A percentile compares a stretch with the other conserved stretches of the same genome.
Conservation (phyloP, 805 yeast species). For the Candida vartiovaarae region DNA sequence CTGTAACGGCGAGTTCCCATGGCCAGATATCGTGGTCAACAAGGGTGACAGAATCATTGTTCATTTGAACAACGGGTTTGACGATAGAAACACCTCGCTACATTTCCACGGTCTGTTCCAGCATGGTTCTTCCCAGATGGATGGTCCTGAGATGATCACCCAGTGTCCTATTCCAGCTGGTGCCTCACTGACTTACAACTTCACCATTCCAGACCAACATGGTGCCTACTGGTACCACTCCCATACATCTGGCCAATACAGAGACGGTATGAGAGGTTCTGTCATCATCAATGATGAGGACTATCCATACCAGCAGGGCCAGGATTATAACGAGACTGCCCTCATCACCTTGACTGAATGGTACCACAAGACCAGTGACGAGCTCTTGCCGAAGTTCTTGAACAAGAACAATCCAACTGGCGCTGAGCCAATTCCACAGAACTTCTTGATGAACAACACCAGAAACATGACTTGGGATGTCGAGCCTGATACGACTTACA, state of each 20-base stretch:
- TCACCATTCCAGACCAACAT: slow-evolving; percentile 71
- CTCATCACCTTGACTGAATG: slow-evolving; percentile 71
- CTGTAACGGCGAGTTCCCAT: slow-evolving; percentile 57
- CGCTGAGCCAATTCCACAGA: slow-evolving; percentile 94
- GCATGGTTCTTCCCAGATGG: slow-evolving; percentile 70
- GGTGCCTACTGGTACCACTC: slow-evolving; percentile 99
- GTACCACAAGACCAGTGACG: slow-evolving; percentile 62
- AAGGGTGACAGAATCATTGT: slow-evolving; percentile 75
- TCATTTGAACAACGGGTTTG: slow-evolving; percentile 68
- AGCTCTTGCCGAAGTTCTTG: slow-evolving; percentile 49
- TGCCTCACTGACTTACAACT: slow-evolving; percentile 70
- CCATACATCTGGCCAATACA: slow-evolving; percentile 83
- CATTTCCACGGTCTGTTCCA: slow-evolving; percentile 88
- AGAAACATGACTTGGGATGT: slow-evolving; percentile 70
- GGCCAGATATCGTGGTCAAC: slow-evolving; percentile 74
- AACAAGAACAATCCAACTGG: slow-evolving; percentile 87
- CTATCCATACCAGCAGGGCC: slow-evolving; percentile 43
- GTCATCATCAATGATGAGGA: slow-evolving; percentile 57
- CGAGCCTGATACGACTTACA: slow-evolving; percentile 78
- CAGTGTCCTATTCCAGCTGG: slow-evolving; percentile 93
- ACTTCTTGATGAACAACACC: slow-evolving; percentile 74
- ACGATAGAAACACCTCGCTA: slow-evolving; percentile 53
- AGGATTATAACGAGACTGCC: slow-evolving; percentile 73
- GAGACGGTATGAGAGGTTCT: slow-evolving; percentile 85
- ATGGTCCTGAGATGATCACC: slow-evolving; percentile 82